Evolutionary conservation across 345 rosid species (phyloP).

Genomic region (Geranium brycei): DNA sequence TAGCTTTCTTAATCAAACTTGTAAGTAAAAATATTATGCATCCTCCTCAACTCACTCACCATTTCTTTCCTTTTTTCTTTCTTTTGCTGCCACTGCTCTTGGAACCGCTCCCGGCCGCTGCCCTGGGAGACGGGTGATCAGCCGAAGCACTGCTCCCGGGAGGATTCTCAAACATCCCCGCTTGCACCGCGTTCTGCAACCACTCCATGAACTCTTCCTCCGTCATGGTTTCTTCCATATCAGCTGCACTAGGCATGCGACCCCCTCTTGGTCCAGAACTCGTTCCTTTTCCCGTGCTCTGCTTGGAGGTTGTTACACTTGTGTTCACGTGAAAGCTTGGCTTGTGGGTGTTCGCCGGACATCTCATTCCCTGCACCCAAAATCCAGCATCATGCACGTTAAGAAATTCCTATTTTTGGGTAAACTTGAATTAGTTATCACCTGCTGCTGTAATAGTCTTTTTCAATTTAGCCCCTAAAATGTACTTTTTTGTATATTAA

Average conservation of each 20-base stretch:
- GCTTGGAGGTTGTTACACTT: slow-evolving; percentile 38
- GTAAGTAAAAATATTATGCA: too few relatives aligned
- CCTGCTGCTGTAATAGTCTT: too few relatives aligned
- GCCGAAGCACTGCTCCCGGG: slow-evolving; percentile 4
- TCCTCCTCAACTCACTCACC: slow-evolving; percentile 49
- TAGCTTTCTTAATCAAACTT: too few relatives aligned
- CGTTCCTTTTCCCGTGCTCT: slow-evolving; percentile 35
- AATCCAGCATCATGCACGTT: too few relatives aligned
- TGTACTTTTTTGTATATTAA: too few relatives aligned
- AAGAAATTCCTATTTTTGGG: too few relatives aligned
- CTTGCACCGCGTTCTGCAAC: slow-evolving; percentile 78
- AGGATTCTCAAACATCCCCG: slow-evolving; percentile 56
- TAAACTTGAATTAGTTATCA: too few relatives aligned
- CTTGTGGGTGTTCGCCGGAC: slow-evolving; percentile 84
- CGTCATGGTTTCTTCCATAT: slow-evolving; percentile 73
- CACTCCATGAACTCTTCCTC: slow-evolving; percentile 79
- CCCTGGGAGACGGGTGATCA: slow-evolving; percentile 20
- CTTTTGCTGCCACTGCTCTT: slow-evolving; percentile 42
- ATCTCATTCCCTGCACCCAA: slow-evolving; percentile 82
- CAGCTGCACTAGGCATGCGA: slow-evolving; percentile 20
- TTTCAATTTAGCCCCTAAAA: too few relatives aligned
- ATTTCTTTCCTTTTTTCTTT: slow-evolving; percentile 76
- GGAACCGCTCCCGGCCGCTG: slow-evolving; percentile 20
- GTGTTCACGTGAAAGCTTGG: slow-evolving; percentile 96
- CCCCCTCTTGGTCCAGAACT: slow-evolving; percentile 51